Percentiles rank a stretch among this genome's conserved stretches.
Evolutionary conservation across 2,329 filamentous ascomycete species (phyloP).

Genomic region (Aureobasidium melanogenum): DNA sequence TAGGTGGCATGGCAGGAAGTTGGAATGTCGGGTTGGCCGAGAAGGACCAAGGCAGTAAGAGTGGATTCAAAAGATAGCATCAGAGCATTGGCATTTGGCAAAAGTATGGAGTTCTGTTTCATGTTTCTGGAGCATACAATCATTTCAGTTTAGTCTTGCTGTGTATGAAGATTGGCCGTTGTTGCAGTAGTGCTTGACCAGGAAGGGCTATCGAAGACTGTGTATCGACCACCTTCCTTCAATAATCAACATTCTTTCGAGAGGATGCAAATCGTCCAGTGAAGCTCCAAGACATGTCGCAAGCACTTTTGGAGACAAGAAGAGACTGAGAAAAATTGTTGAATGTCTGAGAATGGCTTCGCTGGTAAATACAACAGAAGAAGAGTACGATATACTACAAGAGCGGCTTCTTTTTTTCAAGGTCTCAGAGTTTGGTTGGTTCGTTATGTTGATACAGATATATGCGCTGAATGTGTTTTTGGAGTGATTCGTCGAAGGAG

Average conservation of each 20-base stretch:
- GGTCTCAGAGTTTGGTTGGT: not conserved
- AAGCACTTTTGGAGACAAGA: too few species aligned
- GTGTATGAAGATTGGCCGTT: too few species aligned
- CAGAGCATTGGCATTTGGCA: not conserved
- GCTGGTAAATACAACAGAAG: conserved; percentile 5
- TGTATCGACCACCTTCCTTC: too few species aligned
- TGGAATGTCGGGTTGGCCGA: not conserved
- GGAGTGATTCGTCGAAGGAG: not conserved
- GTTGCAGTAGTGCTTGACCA: too few species aligned
- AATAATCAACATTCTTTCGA: not conserved
- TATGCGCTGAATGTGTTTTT: not conserved
- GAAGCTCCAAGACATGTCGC: not conserved
- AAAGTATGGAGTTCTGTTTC: not conserved
- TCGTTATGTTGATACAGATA: not conserved
- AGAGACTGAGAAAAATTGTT: not conserved
- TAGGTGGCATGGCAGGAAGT: not conserved
- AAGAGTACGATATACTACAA: conserved; percentile 4
- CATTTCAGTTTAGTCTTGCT: too few species aligned
- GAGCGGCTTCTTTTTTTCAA: not conserved
- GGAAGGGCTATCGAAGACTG: too few species aligned
- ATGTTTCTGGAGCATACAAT: too few species aligned
- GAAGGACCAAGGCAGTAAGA: too few species aligned
- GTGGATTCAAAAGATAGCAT: not conserved
- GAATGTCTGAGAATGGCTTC: not conserved
- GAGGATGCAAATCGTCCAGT: not conserved